phyloP scores from a whole-genome alignment of 2,329 filamentous ascomycete genomes.

The Phyllosticta citrichinensis region DNA sequence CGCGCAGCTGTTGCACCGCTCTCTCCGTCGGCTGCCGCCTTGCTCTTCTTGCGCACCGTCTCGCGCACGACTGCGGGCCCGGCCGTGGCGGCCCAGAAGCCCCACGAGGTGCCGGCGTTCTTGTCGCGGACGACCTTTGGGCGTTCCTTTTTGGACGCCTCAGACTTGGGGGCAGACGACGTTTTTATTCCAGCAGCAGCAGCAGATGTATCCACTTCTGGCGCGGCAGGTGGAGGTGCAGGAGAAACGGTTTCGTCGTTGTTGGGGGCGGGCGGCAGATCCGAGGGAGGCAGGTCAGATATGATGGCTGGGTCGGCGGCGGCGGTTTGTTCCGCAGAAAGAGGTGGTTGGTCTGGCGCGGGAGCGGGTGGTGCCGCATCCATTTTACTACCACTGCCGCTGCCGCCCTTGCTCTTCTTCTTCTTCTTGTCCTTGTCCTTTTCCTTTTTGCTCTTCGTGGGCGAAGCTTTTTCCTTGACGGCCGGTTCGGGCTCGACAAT shows the following conservation, averaged over 20 bases:
- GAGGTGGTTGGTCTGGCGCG: neutral
- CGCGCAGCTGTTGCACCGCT: neutral
- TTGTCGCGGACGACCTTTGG: constrained; percentile 64
- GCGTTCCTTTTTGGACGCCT: constrained; percentile 53
- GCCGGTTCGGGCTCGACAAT: constrained; percentile 11
- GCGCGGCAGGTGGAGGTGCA: constrained; percentile 42
- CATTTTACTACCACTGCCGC: neutral
- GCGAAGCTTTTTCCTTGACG: neutral
- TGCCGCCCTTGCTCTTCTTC: constrained; percentile 21
- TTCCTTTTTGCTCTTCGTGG: constrained; percentile 7
- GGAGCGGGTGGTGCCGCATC: neutral
- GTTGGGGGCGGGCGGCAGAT: constrained; percentile 14
- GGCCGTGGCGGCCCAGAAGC: constrained; percentile 54
- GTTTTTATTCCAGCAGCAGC: constrained; percentile 34
- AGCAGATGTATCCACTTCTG: constrained; percentile 19
- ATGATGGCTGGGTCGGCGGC: neutral
- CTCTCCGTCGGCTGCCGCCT: constrained; percentile 15
- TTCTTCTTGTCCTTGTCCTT: constrained; percentile 22
- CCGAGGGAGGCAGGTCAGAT: constrained; percentile 12
- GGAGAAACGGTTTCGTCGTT: constrained; percentile 22
- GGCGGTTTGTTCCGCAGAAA: neutral
- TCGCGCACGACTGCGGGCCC: constrained; percentile 29
- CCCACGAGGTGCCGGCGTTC: constrained; percentile 59
- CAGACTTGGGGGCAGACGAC: neutral
- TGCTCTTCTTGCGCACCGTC: constrained; percentile 25